phyloP scores from a whole-genome alignment of 192 early-diverging fungal species.

The Umbelopsis isabellina region DNA sequence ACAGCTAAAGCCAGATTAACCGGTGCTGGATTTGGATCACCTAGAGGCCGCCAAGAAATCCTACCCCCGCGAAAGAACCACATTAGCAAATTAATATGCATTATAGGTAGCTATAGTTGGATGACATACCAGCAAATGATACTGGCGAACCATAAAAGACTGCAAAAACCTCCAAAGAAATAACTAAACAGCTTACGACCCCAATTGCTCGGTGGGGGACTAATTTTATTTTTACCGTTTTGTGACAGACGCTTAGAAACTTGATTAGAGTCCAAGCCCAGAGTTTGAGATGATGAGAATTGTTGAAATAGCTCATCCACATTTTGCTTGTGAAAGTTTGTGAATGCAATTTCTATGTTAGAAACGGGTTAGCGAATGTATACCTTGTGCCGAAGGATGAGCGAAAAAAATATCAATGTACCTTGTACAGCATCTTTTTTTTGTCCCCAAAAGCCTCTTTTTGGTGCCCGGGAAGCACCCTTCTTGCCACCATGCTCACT shows the following conservation, averaged over 20 bases:
- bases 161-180: slow-evolving; percentile 74
- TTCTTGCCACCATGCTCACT: slow-evolving; percentile 39
- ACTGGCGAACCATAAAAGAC: slow-evolving; percentile 67
- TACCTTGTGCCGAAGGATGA: background rate
- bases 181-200: slow-evolving; percentile 48
- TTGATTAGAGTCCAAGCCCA: slow-evolving; percentile 42
- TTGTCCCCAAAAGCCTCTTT: slow-evolving; percentile 10
- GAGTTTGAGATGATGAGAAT: slow-evolving; percentile 40
- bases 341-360: slow-evolving; percentile 38
- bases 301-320: slow-evolving; percentile 44
- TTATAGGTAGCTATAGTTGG: slow-evolving; percentile 43
- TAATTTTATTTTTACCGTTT: slow-evolving; percentile 51
- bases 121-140: slow-evolving; percentile 66
- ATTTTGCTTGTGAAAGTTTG: slow-evolving; percentile 49
- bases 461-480: slow-evolving; percentile 23
- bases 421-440: background rate
- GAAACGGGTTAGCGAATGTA: background rate
- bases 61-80: slow-evolving; percentile 46
- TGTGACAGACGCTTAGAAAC: slow-evolving; percentile 32
- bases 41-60: slow-evolving; percentile 66
- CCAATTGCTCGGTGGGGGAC: slow-evolving; percentile 41
- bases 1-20: slow-evolving; percentile 63
- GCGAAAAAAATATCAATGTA: background rate
- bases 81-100: slow-evolving; percentile 29
- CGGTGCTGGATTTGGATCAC: slow-evolving; percentile 50